Conservation (phyloP, 2,329 filamentous ascomycete species). For the Trichoderma citrinoviride region DNA sequence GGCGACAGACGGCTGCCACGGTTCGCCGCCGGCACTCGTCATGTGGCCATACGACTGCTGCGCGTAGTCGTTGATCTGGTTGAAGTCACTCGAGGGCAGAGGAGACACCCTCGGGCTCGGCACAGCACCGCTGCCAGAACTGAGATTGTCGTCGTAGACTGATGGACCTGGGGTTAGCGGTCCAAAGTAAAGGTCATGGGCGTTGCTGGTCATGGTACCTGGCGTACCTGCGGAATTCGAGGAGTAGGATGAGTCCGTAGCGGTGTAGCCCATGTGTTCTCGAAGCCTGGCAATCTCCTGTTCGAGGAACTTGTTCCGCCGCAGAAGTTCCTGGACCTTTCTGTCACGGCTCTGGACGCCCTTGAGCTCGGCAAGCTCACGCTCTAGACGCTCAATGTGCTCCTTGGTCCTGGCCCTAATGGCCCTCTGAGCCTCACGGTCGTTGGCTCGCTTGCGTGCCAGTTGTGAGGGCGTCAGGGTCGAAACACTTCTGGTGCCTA, state of each 20-base stretch:
- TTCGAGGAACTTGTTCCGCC: slow-evolving; percentile 54
- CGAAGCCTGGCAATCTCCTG: slow-evolving; percentile 49
- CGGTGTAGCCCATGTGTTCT: slow-evolving; percentile 45
- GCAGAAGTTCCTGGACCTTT: slow-evolving; percentile 51
- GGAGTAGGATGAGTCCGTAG: slow-evolving; percentile 40
- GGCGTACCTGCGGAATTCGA: slow-evolving; percentile 40
- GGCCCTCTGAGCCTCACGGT: slow-evolving; percentile 83
- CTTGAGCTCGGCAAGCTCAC: slow-evolving; percentile 69
- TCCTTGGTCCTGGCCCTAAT: slow-evolving; percentile 84
- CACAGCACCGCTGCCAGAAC: slow-evolving; percentile 39
- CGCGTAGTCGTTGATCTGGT: slow-evolving; percentile 42
- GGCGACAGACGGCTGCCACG: slow-evolving; percentile 44
- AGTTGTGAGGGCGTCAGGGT: slow-evolving; percentile 86
- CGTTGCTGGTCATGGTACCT: slow-evolving; percentile 22
- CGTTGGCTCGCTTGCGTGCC: slow-evolving; percentile 86
- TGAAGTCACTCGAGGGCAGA: slow-evolving; percentile 46
- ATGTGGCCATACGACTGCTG: slow-evolving; percentile 38
- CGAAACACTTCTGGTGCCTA: slow-evolving; percentile 72
- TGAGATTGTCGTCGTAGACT: slow-evolving; percentile 45
- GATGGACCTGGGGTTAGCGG: slow-evolving; percentile 28
- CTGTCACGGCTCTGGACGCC: slow-evolving; percentile 48
- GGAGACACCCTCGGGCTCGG: slow-evolving; percentile 47
- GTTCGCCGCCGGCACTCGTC: slow-evolving; percentile 45
- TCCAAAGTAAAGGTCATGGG: slow-evolving; percentile 19
- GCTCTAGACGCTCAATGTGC: slow-evolving; percentile 77